These are phyloP conservation scores for Fusarium sp. DNA, from an alignment of 2,329 filamentous ascomycete genomes.

Conservation along the genomic window DNA sequence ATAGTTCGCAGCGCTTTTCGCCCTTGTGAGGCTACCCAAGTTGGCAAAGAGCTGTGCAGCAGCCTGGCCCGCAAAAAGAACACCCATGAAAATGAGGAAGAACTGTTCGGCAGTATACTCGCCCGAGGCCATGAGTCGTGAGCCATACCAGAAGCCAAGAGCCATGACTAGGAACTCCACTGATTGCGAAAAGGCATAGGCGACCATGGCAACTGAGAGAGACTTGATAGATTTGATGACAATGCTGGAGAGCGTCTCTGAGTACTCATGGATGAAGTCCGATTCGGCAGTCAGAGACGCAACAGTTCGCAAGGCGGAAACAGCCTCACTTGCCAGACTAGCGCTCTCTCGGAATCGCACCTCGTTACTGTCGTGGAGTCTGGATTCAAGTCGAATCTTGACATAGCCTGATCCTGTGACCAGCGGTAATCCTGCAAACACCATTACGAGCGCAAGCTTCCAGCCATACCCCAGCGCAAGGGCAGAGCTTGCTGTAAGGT, in stretches of 20 bases:
- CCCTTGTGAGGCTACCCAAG: conserved; percentile 63
- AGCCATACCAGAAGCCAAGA: conserved; percentile 56
- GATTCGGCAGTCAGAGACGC: conserved; percentile 58
- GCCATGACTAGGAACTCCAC: conserved; percentile 54
- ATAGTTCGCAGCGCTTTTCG: conserved; percentile 60
- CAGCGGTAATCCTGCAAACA: conserved; percentile 60
- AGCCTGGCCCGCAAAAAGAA: conserved; percentile 55
- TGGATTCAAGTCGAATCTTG: conserved; percentile 61
- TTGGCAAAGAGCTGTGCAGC: conserved; percentile 56
- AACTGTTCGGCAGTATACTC: conserved; percentile 60
- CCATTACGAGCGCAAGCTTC: conserved; percentile 62
- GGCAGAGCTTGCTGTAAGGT: conserved; percentile 57
- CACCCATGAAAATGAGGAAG: conserved; percentile 61
- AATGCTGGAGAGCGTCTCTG: conserved; percentile 50
- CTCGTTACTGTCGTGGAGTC: conserved; percentile 56
- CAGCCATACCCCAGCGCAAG: conserved; percentile 60
- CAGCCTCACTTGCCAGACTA: conserved; percentile 62
- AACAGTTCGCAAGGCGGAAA: conserved; percentile 62
- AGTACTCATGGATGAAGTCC: conserved; percentile 54
- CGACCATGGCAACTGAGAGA: conserved; percentile 25
- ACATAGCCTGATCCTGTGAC: conserved; percentile 59
- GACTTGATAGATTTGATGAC: conserved; percentile 35
- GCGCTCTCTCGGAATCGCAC: conserved; percentile 59
- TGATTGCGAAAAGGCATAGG: conserved; percentile 44
- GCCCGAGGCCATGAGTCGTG: conserved; percentile 39